These are phyloP conservation scores for Ceratobasidium sp. DNA, from an alignment of 1,284 basidiomycete genomes.

Conservation along the genomic window DNA sequence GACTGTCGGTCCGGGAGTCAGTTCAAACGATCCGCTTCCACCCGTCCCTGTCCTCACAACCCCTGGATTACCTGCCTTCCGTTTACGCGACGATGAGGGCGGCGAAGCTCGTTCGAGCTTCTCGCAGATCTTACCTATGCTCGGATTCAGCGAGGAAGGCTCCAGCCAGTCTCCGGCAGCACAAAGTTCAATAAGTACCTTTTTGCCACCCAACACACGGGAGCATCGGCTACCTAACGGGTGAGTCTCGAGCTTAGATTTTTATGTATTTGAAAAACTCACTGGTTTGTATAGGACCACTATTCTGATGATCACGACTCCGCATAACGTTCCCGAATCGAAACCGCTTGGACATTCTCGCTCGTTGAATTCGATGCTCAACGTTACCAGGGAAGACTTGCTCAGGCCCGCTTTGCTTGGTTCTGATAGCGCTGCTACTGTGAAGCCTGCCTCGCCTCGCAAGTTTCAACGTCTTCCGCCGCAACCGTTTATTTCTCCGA, in stretches of 20 bases:
- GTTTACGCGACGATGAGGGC: not conserved
- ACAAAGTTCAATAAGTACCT: not conserved
- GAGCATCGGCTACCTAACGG: conserved; percentile 33
- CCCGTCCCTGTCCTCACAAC: conserved; percentile 11
- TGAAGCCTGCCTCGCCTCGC: not conserved
- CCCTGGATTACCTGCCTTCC: conserved; percentile 9
- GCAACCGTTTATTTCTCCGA: not conserved
- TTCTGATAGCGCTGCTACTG: not conserved
- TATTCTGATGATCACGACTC: conserved; percentile 44
- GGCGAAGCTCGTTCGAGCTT: conserved; percentile 22
- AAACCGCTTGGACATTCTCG: conserved; percentile 18
- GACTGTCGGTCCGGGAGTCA: not conserved
- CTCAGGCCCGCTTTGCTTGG: not conserved
- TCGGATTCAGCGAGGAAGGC: conserved; percentile 3
- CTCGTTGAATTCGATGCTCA: conserved; percentile 27
- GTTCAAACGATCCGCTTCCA: conserved; percentile 9
- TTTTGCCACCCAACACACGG: conserved; percentile 39
- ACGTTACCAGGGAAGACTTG: not conserved
- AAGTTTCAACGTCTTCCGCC: not conserved
- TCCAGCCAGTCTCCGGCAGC: not conserved
- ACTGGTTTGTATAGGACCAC: conserved; percentile 4
- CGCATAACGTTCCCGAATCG: conserved; percentile 1
- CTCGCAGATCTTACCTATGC: conserved; percentile 31
- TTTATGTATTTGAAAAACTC: not conserved
- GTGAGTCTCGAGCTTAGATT: conserved; percentile 5